These are phyloP conservation scores for Clavariopsis aquatica DNA, from an alignment of 495 filamentous ascomycete genomes.

Conservation along the genomic window DNA sequence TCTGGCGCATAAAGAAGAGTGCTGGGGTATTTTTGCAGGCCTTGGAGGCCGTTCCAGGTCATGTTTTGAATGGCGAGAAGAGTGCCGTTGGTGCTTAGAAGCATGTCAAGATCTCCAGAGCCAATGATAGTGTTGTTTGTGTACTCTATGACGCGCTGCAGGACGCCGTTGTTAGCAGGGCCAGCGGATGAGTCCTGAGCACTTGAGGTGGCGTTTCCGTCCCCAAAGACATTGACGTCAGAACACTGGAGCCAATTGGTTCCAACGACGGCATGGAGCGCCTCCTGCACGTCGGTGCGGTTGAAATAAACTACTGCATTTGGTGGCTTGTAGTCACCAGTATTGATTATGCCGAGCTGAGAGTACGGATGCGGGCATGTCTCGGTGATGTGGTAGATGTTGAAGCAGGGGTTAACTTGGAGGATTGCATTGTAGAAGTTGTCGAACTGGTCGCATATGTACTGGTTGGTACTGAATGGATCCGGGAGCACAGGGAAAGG, in stretches of 20 bases:
- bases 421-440: slow-evolving; percentile 58
- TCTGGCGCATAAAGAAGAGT: slow-evolving; percentile 68
- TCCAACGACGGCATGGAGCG: slow-evolving; percentile 55
- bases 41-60: slow-evolving; percentile 73
- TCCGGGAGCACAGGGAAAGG: slow-evolving; percentile 53
- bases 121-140: slow-evolving; percentile 51
- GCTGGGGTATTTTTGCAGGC: slow-evolving; percentile 58
- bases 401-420: slow-evolving; percentile 75
- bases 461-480: slow-evolving; percentile 28
- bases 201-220: slow-evolving; percentile 20
- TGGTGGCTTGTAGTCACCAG: slow-evolving; percentile 43
- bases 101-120: slow-evolving; percentile 65
- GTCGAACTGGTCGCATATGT: slow-evolving; percentile 58
- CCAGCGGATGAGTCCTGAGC: slow-evolving; percentile 18
- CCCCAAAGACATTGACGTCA: slow-evolving; percentile 56
- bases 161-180: slow-evolving; percentile 29
- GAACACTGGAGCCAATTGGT: slow-evolving; percentile 63
- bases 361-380: slow-evolving; percentile 75
- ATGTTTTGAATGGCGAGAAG: slow-evolving; percentile 77
- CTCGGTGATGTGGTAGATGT: slow-evolving; percentile 72
- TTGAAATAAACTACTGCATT: slow-evolving; percentile 73
- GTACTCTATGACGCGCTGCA: slow-evolving; percentile 38
- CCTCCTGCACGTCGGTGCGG: slow-evolving; percentile 69
- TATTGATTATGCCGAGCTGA: slow-evolving; percentile 71
- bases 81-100: slow-evolving; percentile 66